Conservation (phyloP, 441 rosid genomes). For the Bocquillonia castaneifolia region DNA sequence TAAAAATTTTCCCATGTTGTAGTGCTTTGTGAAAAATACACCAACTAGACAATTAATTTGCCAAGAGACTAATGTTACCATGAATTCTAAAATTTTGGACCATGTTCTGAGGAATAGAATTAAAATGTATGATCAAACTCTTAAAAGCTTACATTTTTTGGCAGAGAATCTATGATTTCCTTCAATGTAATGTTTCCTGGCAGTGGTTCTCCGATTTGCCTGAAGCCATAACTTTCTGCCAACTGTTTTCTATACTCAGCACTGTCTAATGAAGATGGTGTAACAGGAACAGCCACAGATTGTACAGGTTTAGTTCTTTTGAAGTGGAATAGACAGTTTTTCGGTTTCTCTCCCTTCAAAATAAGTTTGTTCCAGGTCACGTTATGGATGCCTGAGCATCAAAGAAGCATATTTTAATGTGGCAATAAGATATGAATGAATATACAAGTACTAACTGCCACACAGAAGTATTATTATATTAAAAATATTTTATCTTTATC, state of each 20-base stretch:
- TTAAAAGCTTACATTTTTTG: conserved; percentile 46
- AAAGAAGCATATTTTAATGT: conserved; percentile 7
- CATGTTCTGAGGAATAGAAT: background rate
- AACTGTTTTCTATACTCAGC: conserved; percentile 56
- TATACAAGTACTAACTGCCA: background rate
- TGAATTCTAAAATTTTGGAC: background rate
- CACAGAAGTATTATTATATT: no score
- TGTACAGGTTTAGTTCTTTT: conserved; percentile 38
- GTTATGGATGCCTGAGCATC: conserved; percentile 43
- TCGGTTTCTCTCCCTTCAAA: conserved; percentile 32
- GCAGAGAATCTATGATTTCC: conserved; percentile 73
- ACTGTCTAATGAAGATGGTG: conserved; percentile 48
- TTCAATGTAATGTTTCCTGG: conserved; percentile 68
- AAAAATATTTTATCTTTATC: no score
- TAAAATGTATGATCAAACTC: background rate
- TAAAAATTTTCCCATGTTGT: background rate
- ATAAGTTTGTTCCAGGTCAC: conserved; percentile 42
- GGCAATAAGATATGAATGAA: background rate
- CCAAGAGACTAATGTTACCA: background rate
- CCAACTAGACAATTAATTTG: background rate
- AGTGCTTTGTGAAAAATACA: background rate
- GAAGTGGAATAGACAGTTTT: conserved; percentile 26
- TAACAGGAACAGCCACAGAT: conserved; percentile 65
- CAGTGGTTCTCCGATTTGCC: conserved; percentile 79
- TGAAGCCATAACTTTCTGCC: conserved; percentile 75